A percentile compares a stretch with the other conserved stretches of the same genome.
Conservation (phyloP, 140 eudicot genomes). For the Senecio squalidus region DNA sequence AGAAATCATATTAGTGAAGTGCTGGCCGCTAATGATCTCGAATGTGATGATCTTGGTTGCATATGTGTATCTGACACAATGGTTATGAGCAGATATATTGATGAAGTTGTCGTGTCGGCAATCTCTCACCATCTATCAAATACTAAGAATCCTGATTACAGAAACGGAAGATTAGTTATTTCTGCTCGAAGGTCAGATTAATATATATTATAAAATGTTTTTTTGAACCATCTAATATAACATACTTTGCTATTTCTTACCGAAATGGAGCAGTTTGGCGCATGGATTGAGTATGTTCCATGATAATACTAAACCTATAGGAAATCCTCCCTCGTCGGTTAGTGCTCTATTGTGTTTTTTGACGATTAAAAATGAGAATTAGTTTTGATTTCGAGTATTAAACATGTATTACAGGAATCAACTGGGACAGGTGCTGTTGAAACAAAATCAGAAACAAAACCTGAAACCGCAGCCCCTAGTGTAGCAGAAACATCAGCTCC, state of each 20-base stretch:
- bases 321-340: slow-evolving; percentile 29
- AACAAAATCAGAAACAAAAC: slow-evolving; percentile 37
- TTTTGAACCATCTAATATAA: background rate
- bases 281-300: slow-evolving; percentile 80
- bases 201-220: background rate
- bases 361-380: slow-evolving; percentile 6
- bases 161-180: slow-evolving; percentile 80
- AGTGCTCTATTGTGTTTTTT: background rate
- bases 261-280: slow-evolving; percentile 62
- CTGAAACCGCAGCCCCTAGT: slow-evolving; percentile 38
- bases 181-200: slow-evolving; percentile 61
- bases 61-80: slow-evolving; percentile 65
- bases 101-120: slow-evolving; percentile 93
- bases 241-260: background rate
- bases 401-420: slow-evolving; percentile 27
- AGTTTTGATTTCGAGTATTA: background rate
- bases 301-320: slow-evolving; percentile 47
- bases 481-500: slow-evolving; percentile 41
- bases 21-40: slow-evolving; percentile 86
- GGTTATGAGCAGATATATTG: slow-evolving; percentile 61
- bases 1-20: slow-evolving; percentile 88
- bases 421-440: slow-evolving; percentile 24
- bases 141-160: slow-evolving; percentile 55
- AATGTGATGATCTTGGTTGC: slow-evolving; percentile 76
- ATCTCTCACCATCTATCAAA: slow-evolving; percentile 75